A percentile compares a stretch with the other conserved stretches of the same genome.
Evolutionary conservation across 2,329 filamentous ascomycete species (phyloP).

Genomic region (Sporothrix dimorphospora): DNA sequence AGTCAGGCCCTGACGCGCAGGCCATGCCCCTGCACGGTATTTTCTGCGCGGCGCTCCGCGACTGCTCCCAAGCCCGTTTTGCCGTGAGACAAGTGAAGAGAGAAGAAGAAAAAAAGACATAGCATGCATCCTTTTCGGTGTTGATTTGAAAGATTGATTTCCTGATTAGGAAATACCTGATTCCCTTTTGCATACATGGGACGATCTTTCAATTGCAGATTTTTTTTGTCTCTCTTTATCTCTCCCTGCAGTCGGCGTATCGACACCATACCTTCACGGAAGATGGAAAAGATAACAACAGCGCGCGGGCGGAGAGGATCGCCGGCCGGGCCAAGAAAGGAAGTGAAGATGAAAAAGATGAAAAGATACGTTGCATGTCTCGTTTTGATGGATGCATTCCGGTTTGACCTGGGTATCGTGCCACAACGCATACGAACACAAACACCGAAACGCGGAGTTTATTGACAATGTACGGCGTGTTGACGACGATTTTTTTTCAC

Average conservation of each 20-base stretch:
- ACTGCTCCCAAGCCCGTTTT: background rate
- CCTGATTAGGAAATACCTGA: background rate
- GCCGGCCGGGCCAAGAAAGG: background rate
- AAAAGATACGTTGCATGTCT: constrained; percentile 10
- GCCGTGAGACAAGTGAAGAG: too few relatives aligned
- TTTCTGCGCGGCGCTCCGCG: background rate
- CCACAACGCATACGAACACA: background rate
- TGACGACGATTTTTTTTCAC: background rate
- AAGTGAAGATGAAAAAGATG: background rate
- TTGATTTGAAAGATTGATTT: constrained; percentile 12
- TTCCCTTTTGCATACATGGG: background rate
- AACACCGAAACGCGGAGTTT: constrained; percentile 4
- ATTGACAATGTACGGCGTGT: background rate
- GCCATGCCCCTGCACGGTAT: background rate
- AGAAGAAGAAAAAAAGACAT: too few relatives aligned
- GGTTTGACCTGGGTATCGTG: background rate
- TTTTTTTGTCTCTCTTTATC: background rate
- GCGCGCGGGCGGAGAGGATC: background rate
- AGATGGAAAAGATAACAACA: constrained; percentile 6
- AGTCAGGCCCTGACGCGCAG: too few relatives aligned
- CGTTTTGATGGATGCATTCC: background rate
- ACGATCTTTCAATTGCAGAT: background rate
- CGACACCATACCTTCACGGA: background rate
- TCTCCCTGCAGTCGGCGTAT: background rate
- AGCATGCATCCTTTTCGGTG: background rate